Base-by-base conservation (phyloP, 2,329 filamentous ascomycete species). In the Leptographium lundbergii region DNA sequence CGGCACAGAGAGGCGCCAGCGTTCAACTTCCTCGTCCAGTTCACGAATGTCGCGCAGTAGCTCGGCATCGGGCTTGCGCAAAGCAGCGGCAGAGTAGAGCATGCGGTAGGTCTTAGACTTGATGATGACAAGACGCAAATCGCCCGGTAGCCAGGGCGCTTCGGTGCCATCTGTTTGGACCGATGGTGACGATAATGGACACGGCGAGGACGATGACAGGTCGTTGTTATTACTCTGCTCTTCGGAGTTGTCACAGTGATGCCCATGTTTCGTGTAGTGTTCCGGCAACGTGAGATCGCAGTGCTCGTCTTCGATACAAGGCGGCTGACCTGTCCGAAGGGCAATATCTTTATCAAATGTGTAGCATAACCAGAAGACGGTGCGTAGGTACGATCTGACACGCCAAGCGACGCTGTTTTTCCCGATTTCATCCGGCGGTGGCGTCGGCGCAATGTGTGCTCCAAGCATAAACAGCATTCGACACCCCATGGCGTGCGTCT, bases 311-410 rank as follows among this genome's bases (percentile, higher is more conserved):
- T 69, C 66, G 24, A 81, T 75, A 1, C 72, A 67, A 1, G 79
- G 79, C 0, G 79, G 79, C 54, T 80, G 78, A 0, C 79, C 78
- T 0, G 75, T 78, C 4, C 80, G 74, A 0, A 83, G 69, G 0
- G 77, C 70, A 14, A 81, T 71, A n/a, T 82, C 80, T 61, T 81
- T 82, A 63, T 84, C 80, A 11, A 80, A 67, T 2, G 71, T 71
- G 59, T 81, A 82, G 61, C 75, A 76, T 6, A 82, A 63, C 79
- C 81, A 83, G 63, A 83, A 83, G 0, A 82, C 58, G 34, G 69
- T 65, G 3, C 75, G 70, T 0, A 74, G 62, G 34, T 75, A 70
- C 10, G 67, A 65, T 47, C 67, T 64, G 52, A 67, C 64, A 1
- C 69, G 69, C 52, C 69, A 64, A 3, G n/a, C 34, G 2, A 6